Evolutionary conservation across 2,329 filamentous ascomycete genomes (phyloP).

Genomic region (Fusarium gaditjirri): DNA sequence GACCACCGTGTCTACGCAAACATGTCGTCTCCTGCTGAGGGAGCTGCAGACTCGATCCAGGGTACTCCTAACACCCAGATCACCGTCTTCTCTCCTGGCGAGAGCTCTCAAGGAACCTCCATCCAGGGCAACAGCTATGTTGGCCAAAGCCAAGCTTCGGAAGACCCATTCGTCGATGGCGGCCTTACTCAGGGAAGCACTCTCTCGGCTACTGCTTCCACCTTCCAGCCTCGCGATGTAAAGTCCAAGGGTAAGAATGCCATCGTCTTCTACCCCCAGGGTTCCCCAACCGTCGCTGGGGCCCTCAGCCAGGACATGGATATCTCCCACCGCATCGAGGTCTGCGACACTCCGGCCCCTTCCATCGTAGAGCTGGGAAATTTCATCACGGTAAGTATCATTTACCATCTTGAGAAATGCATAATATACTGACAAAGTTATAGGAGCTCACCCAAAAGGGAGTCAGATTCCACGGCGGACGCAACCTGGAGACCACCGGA

Average conservation of each 20-base stretch:
- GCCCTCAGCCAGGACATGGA: slow-evolving; percentile 59
- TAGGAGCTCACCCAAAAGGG: slow-evolving; percentile 54
- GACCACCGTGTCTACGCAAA: slow-evolving; percentile 54
- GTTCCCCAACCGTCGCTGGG: slow-evolving; percentile 45
- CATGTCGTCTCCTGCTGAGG: slow-evolving; percentile 63
- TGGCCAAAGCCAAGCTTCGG: neutral
- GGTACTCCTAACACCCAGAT: slow-evolving; percentile 73
- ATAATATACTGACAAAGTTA: slow-evolving; percentile 14
- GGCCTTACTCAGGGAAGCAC: slow-evolving; percentile 49
- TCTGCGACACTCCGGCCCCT: slow-evolving; percentile 51
- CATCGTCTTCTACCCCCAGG: slow-evolving; percentile 23
- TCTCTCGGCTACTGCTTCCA: slow-evolving; percentile 71
- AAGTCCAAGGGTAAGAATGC: slow-evolving; percentile 10
- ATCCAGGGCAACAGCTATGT: slow-evolving; percentile 44
- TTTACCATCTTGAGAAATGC: neutral
- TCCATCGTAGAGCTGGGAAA: slow-evolving; percentile 53
- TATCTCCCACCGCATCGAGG: slow-evolving; percentile 57
- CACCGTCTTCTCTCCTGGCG: slow-evolving; percentile 72
- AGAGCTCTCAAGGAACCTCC: slow-evolving; percentile 50
- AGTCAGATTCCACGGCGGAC: slow-evolving; percentile 51
- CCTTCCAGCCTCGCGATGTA: slow-evolving; percentile 63
- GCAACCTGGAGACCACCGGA: slow-evolving; percentile 49
- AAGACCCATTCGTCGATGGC: slow-evolving; percentile 65
- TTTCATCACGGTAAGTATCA: slow-evolving; percentile 57
- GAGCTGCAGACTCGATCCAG: slow-evolving; percentile 66